Evolutionary conservation across 2,329 filamentous ascomycete genomes (phyloP), one percentile per base, ranked within the genome.

Genomic region (Dichotomopilus funicola): DNA sequence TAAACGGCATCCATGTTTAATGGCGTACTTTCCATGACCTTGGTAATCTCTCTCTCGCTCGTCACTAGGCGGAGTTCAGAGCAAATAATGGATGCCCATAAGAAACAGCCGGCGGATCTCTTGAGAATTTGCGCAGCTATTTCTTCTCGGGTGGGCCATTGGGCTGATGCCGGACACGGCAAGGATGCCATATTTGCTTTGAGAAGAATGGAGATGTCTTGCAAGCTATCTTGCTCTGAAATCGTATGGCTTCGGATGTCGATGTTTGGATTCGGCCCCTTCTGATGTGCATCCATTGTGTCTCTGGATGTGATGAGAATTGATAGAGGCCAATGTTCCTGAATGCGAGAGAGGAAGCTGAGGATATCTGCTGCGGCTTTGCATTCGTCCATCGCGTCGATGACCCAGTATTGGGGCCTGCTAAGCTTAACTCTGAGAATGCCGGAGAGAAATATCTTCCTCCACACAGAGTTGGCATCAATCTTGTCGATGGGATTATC

Each of bases 321-420:
- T 1, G 60, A 64, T 1, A 70, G 19, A 0, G 64, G 66, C 60
- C 65, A 66, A 1, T 54, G 37, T 35, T 66, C 63, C 13, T 64
- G 62, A 3, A 59, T 51, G 9, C 60, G 61, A 1, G 53, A 38
- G 1, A 70, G 50, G n/a, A 68, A 64, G 6, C 13, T 45, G 8
- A 67, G 55, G 9, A 69, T 50, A 1, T 67, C 65, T 0, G 51
- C 4, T 1, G 56, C 51, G 5, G 44, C 52, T 33, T 56, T 62
- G 53, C 66, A 68, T 38, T 70, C 68, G 38, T 70, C 69, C 11
- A 71, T 38, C 1, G 65, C 65, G 42, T 71, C 69, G 27, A 71
- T 65, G 3, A 70, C 58, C 67, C 67, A 70, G 49, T 64, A 67
- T 34, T 70, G 67, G 0, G 62, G 60, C 10, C 36, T 54, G 11